These are phyloP conservation scores for Boeremia exigua DNA, from an alignment of 2,329 filamentous ascomycete genomes.

Conservation along the genomic window DNA sequence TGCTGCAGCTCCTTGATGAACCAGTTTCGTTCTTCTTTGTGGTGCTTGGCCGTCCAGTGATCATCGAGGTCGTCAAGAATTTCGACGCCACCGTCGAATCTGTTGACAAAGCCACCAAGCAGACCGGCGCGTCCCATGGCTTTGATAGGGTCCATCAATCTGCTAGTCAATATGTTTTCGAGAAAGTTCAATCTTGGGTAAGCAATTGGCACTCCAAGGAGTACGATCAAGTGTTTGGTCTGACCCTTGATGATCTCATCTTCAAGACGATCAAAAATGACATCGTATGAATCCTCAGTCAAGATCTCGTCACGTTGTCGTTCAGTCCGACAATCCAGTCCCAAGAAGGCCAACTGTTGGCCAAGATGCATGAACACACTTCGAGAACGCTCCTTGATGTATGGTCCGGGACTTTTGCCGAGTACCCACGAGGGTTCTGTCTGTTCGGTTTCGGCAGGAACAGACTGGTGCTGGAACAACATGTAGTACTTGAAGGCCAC, in stretches of 20 bases:
- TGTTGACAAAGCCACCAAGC: constrained; percentile 80
- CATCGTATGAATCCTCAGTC: constrained; percentile 80
- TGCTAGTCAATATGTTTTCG: constrained; percentile 77
- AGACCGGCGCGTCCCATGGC: constrained; percentile 82
- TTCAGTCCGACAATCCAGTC: constrained; percentile 90
- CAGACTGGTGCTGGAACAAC: constrained; percentile 95
- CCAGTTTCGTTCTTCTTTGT: constrained; percentile 87
- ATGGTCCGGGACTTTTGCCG: constrained; percentile 80
- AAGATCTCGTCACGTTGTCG: constrained; percentile 83
- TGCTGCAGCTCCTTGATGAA: constrained; percentile 92
- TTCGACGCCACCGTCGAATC: constrained; percentile 89
- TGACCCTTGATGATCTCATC: constrained; percentile 80
- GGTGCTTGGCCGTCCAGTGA: constrained; percentile 95
- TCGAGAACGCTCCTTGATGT: constrained; percentile 84
- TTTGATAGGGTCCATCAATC: constrained; percentile 86
- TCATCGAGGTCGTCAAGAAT: constrained; percentile 92
- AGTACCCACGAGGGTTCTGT: constrained; percentile 92
- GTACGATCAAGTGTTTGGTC: constrained; percentile 86
- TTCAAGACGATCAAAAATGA: constrained; percentile 84
- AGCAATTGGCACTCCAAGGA: constrained; percentile 73
- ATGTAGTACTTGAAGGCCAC: constrained; percentile 99
- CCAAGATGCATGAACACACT: constrained; percentile 88
- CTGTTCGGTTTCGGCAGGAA: constrained; percentile 77
- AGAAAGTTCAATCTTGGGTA: constrained; percentile 61
- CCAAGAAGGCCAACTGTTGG: constrained; percentile 78